These are phyloP conservation scores for Xylariaceae sp. DNA, from an alignment of 2,329 filamentous ascomycete species.

Conservation along the genomic window DNA sequence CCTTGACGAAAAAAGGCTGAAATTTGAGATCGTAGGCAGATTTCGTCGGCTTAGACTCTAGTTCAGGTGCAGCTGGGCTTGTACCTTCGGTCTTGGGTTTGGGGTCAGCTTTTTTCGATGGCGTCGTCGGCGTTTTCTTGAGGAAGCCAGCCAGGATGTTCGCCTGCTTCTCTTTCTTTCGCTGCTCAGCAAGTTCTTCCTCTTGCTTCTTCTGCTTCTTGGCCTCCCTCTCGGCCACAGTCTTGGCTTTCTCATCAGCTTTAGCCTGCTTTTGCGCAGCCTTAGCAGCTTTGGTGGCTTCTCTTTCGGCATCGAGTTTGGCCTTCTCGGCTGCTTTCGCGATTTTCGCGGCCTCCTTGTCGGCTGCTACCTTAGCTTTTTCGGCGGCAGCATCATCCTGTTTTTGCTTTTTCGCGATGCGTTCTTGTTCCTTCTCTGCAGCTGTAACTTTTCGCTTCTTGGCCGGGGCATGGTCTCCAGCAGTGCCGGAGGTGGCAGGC, in stretches of 20 bases:
- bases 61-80: slow-evolving; percentile 11
- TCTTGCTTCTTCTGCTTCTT: slow-evolving; percentile 38
- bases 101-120: slow-evolving; percentile 18
- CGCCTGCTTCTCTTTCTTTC: slow-evolving; percentile 39
- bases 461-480: slow-evolving; percentile 22
- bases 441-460: slow-evolving; percentile 33
- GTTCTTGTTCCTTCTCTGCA: slow-evolving; percentile 36
- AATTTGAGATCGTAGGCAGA: slow-evolving; percentile 68
- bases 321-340: no score
- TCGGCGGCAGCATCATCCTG: slow-evolving; percentile 42
- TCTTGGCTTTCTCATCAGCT: slow-evolving; percentile 33
- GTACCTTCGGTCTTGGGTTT: slow-evolving; percentile 6
- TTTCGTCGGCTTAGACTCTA: slow-evolving; percentile 18
- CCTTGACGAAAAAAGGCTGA: slow-evolving; percentile 74
- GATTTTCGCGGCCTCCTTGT: slow-evolving; percentile 6
- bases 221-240: slow-evolving; percentile 36
- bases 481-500: slow-evolving; percentile 1
- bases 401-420: slow-evolving; percentile 42
- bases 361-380: slow-evolving; percentile 8
- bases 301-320: slow-evolving; percentile 26
- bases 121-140: slow-evolving; percentile 20
- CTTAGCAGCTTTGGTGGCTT: slow-evolving; percentile 9
- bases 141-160: slow-evolving; percentile 21
- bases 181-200: slow-evolving; percentile 33
- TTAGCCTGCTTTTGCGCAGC: slow-evolving; percentile 39